Conservation (phyloP, 352 stramenopile genomes). For the Peronospora belbahrii region DNA sequence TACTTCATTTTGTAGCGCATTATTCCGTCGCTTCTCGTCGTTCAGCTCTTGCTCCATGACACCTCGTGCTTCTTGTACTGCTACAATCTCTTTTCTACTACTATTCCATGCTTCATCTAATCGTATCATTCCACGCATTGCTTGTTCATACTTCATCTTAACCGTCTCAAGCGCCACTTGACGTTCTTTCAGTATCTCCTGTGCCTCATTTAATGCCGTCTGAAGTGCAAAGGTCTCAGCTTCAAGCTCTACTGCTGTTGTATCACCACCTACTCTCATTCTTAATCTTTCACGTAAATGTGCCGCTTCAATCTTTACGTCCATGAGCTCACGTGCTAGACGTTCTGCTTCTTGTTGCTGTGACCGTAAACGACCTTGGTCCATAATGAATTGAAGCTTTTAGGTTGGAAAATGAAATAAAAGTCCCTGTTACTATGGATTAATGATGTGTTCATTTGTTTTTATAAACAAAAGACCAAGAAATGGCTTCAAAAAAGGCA, state of each 20-base stretch:
- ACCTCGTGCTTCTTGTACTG: slow-evolving; percentile 15
- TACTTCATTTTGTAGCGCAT: slow-evolving; percentile 19
- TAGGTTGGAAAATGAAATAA: background rate
- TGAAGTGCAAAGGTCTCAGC: slow-evolving; percentile 69
- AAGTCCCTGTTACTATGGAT: too few species aligned
- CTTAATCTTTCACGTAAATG: slow-evolving; percentile 65
- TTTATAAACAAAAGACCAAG: background rate
- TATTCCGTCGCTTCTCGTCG: slow-evolving; percentile 8
- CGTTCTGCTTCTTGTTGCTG: slow-evolving; percentile 42
- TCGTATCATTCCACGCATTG: slow-evolving; percentile 55
- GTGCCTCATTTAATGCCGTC: slow-evolving; percentile 41
- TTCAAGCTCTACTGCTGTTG: slow-evolving; percentile 67
- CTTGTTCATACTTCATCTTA: slow-evolving; percentile 59
- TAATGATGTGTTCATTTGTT: too few species aligned
- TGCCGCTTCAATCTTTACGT: slow-evolving; percentile 81
- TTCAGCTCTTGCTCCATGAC: slow-evolving; percentile 5
- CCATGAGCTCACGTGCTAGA: slow-evolving; percentile 65
- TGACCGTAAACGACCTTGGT: slow-evolving; percentile 33
- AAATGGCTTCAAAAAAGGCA: slow-evolving; percentile 1
- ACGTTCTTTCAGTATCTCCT: slow-evolving; percentile 35
- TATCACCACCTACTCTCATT: slow-evolving; percentile 64
- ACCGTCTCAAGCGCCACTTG: slow-evolving; percentile 37
- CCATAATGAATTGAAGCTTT: background rate
- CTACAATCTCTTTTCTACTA: slow-evolving; percentile 30
- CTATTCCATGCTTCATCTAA: slow-evolving; percentile 68